These are phyloP conservation scores for Chlorencoelia australis DNA, from an alignment of 2,329 filamentous ascomycete species.

Conservation along the genomic window DNA sequence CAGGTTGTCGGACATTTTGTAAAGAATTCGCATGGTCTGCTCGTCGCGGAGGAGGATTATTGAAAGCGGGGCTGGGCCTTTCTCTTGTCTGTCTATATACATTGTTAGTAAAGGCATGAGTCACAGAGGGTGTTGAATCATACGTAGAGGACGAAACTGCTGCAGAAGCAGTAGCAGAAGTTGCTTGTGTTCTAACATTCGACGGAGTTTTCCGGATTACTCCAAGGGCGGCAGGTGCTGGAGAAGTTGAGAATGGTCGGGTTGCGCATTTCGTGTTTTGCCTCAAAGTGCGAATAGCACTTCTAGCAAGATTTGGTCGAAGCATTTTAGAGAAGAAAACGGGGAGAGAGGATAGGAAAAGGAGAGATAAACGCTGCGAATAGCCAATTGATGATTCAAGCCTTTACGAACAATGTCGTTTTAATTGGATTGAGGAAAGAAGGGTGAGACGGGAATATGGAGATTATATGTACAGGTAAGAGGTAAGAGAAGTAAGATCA, in stretches of 20 bases:
- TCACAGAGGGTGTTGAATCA: slow-evolving; percentile 11
- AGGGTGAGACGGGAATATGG: background rate
- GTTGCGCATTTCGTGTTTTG: slow-evolving; percentile 17
- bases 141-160: slow-evolving; percentile 29
- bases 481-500: background rate
- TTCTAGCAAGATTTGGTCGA: slow-evolving; percentile 38
- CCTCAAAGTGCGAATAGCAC: slow-evolving; percentile 35
- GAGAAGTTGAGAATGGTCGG: slow-evolving; percentile 35
- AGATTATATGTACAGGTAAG: background rate
- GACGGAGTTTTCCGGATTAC: slow-evolving; percentile 30
- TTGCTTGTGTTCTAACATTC: slow-evolving; percentile 39
- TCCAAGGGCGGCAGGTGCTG: slow-evolving; percentile 26
- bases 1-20: slow-evolving; percentile 45
- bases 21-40: slow-evolving; percentile 43
- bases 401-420: no score
- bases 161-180: slow-evolving; percentile 34
- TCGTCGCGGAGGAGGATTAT: slow-evolving; percentile 33
- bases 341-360: no score
- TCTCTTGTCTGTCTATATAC: slow-evolving; percentile 42
- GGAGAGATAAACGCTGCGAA: no score
- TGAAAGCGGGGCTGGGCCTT: slow-evolving; percentile 53
- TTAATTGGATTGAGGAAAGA: no score
- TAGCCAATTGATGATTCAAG: no score
- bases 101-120: slow-evolving; percentile 20
- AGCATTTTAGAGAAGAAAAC: slow-evolving; percentile 33